Percentiles rank a stretch among this genome's conserved stretches.
These are phyloP conservation scores for Teratosphaeria viscida DNA, from an alignment of 2,329 filamentous ascomycete genomes.

Conservation along the genomic window DNA sequence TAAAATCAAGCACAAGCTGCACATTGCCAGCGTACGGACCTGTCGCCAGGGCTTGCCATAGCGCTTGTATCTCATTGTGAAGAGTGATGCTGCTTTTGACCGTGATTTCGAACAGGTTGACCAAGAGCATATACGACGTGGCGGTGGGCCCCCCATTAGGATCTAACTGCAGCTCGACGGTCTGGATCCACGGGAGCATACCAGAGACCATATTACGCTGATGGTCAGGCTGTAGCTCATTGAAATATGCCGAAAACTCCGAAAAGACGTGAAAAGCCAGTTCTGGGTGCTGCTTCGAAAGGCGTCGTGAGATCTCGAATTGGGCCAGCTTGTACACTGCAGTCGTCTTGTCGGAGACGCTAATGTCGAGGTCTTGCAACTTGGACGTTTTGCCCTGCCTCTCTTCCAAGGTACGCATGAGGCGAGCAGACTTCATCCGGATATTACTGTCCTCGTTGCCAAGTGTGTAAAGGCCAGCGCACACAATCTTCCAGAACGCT, in stretches of 20 bases:
- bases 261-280: constrained; percentile 91
- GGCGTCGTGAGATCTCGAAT: constrained; percentile 85
- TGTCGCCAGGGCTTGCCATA: constrained; percentile 93
- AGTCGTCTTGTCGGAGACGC: constrained; percentile 95
- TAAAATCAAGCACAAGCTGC: constrained; percentile 87
- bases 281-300: constrained; percentile 80
- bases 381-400: constrained; percentile 78
- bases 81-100: constrained; percentile 79
- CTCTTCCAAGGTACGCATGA: constrained; percentile 67
- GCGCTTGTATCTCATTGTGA: constrained; percentile 91
- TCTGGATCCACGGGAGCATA: constrained; percentile 91
- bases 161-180: constrained; percentile 83
- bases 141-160: constrained; percentile 84
- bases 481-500: constrained; percentile 83
- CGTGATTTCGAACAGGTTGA: constrained; percentile 92
- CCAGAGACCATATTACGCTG: constrained; percentile 92
- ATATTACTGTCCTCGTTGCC: constrained; percentile 87
- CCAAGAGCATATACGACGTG: constrained; percentile 85
- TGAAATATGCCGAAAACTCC: constrained; percentile 90
- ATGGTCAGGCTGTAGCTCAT: constrained; percentile 61
- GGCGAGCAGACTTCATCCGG: constrained; percentile 71
- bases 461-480: constrained; percentile 79
- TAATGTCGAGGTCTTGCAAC: constrained; percentile 94
- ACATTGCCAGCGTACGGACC: constrained; percentile 91
- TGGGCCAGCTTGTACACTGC: constrained; percentile 96